Evolutionary conservation across 805 yeast genomes (phyloP), one percentile per base, ranked within the genome.

Genomic region (Saccharomyces kudriavzevii): DNA sequence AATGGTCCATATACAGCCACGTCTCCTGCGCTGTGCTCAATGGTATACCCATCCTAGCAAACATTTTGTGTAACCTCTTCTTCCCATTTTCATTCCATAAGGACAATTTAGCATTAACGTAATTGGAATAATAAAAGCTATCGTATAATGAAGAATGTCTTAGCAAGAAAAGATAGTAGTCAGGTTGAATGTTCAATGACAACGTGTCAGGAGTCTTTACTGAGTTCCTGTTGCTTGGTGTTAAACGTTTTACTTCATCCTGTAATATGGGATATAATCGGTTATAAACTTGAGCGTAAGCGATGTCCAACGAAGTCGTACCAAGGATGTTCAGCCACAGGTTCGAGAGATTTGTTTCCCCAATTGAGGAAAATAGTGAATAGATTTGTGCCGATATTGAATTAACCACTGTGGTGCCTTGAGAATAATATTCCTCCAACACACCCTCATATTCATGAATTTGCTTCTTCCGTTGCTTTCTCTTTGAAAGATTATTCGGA

Each of bases 21-120:
- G 83, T 83, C 68, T 94, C 96, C 63, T 84, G 86, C 0, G 98
- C 94, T n/a, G 85, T 84, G 5, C 82, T 85, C 49, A 94, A 74
- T 0, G 97, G 85, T 5, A 94, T 85, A 6, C 99, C 99, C 97
- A 95, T 94, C 61, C 87, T 81, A 1, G 99, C 99, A 72, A 94
- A 89, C 80, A 94, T 78, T 61, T 90, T 89, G 66, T 91, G 96
- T 50, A 94, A 73, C 58, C 83, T 80, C 65, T 88, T 89, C 59
- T 85, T 80, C 5, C 99, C 99, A 54, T 87, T 91, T 63, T 89
- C 96, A 30, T 91, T 85, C 94, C 97, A 94, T 40, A 94, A 73
- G 53, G 83, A 83, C 53, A 94, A 73, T 66, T 90, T 88, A 11
- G 98, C 87, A 63, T 91, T 89, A 31, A 92, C 90, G 63, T 85